Evolutionary conservation across 2,329 filamentous ascomycete genomes (phyloP).

Genomic region (Ceratocystis smalleyi): DNA sequence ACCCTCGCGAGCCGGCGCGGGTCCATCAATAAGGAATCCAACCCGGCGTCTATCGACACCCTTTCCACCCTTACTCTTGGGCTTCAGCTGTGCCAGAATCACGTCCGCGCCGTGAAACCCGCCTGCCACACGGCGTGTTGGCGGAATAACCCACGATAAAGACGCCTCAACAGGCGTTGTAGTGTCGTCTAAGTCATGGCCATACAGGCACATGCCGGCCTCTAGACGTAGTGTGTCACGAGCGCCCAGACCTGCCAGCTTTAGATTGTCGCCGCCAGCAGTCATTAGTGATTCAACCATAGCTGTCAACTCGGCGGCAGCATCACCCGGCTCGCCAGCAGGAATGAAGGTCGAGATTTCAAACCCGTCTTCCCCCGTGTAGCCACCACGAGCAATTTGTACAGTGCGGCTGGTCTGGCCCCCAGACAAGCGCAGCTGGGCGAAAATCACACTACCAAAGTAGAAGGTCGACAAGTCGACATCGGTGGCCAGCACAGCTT

Average conservation of each 20-base stretch:
- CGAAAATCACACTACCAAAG: slow-evolving; percentile 62
- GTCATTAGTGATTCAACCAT: slow-evolving; percentile 51
- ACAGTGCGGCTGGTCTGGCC: slow-evolving; percentile 28
- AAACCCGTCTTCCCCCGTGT: slow-evolving; percentile 96
- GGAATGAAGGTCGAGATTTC: slow-evolving; percentile 63
- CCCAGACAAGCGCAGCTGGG: slow-evolving; percentile 47
- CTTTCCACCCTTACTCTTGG: slow-evolving; percentile 53
- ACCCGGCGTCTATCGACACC: slow-evolving; percentile 60
- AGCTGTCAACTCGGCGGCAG: slow-evolving; percentile 35
- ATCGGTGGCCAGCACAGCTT: slow-evolving; percentile 40
- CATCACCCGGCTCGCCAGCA: slow-evolving; percentile 39
- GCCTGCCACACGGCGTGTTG: slow-evolving; percentile 49
- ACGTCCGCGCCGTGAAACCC: slow-evolving; percentile 75
- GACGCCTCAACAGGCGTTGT: slow-evolving; percentile 44
- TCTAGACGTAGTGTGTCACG: slow-evolving; percentile 86
- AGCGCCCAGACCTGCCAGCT: slow-evolving; percentile 76
- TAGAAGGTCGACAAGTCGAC: slow-evolving; percentile 52
- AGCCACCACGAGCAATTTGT: slow-evolving; percentile 74
- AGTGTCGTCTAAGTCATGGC: slow-evolving; percentile 84
- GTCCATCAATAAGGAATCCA: slow-evolving; percentile 64
- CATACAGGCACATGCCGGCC: slow-evolving; percentile 98
- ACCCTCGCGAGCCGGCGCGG: slow-evolving; percentile 74
- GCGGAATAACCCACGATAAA: slow-evolving; percentile 67
- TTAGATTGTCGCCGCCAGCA: slow-evolving; percentile 47
- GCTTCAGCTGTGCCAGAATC: slow-evolving; percentile 62